Evolutionary conservation across 345 rosid species (phyloP).

Genomic region (Jatropha curcas): DNA sequence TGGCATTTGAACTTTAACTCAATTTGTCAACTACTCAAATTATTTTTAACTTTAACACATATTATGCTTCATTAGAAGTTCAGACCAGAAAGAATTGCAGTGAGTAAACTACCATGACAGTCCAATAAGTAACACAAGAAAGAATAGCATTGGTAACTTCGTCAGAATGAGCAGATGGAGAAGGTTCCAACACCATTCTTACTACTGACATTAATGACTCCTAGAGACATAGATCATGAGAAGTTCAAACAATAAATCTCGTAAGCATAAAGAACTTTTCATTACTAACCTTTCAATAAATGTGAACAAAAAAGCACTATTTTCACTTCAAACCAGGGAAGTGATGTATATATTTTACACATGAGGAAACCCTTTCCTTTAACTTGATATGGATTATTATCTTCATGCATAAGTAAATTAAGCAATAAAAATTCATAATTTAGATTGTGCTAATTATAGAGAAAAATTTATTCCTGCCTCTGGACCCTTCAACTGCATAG

Average conservation of each 20-base stretch:
- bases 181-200: constrained; percentile 56
- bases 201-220: constrained; percentile 57
- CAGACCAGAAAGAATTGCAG: neutral
- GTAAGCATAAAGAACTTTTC: neutral
- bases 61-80: no score
- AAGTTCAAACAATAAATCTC: neutral
- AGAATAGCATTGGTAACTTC: constrained; percentile 47
- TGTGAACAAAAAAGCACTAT: neutral
- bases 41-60: no score
- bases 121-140: constrained; percentile 56
- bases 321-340: no score
- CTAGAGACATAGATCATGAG: constrained; percentile 34
- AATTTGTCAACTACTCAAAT: no score
- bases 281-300: neutral
- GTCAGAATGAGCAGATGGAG: constrained; percentile 42
- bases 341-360: no score
- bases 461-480: constrained; percentile 53
- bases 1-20: no score
- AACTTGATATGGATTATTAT: no score
- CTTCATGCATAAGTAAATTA: no score
- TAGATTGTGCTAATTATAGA: constrained; percentile 9
- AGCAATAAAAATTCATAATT: no score
- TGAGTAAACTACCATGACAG: constrained; percentile 58
- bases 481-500: constrained; percentile 72
- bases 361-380: no score